These are phyloP conservation scores for Elsinoe batatas DNA, from an alignment of 2,329 filamentous ascomycete species.

Conservation along the genomic window DNA sequence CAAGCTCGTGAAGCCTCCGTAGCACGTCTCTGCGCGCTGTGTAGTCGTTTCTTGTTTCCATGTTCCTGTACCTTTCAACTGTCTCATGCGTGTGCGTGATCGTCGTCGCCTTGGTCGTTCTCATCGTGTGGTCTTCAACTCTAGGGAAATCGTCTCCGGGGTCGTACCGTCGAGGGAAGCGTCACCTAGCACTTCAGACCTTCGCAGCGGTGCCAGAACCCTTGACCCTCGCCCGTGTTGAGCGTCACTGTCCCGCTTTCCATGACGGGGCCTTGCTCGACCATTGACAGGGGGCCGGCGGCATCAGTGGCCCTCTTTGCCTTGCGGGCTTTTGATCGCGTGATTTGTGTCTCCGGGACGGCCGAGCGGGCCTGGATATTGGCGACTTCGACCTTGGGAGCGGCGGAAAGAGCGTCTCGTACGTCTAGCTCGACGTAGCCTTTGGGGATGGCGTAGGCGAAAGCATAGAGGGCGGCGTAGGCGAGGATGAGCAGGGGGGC, in stretches of 20 bases:
- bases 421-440: constrained; percentile 4
- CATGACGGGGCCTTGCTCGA: constrained; percentile 5
- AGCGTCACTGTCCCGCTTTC: constrained; percentile 3
- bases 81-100: neutral
- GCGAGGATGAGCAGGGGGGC: constrained; percentile 9
- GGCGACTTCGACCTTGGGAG: neutral
- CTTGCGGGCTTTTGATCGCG: neutral
- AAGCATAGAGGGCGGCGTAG: constrained; percentile 11
- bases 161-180: neutral
- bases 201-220: constrained; percentile 8
- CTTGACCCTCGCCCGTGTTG: constrained; percentile 10
- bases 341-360: neutral
- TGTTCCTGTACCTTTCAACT: neutral
- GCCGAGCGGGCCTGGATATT: neutral
- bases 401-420: constrained; percentile 3
- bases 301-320: neutral
- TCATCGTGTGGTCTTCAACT: neutral
- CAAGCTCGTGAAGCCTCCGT: neutral
- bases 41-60: neutral
- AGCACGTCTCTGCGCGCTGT: neutral
- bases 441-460: constrained; percentile 10
- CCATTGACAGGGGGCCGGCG: constrained; percentile 7
- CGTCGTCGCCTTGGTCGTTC: neutral
- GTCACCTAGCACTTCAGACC: constrained; percentile 5
- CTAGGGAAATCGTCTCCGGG: neutral